Base-by-base conservation (phyloP, 2,329 filamentous ascomycete genomes). In the Mariannaea sp. region DNA sequence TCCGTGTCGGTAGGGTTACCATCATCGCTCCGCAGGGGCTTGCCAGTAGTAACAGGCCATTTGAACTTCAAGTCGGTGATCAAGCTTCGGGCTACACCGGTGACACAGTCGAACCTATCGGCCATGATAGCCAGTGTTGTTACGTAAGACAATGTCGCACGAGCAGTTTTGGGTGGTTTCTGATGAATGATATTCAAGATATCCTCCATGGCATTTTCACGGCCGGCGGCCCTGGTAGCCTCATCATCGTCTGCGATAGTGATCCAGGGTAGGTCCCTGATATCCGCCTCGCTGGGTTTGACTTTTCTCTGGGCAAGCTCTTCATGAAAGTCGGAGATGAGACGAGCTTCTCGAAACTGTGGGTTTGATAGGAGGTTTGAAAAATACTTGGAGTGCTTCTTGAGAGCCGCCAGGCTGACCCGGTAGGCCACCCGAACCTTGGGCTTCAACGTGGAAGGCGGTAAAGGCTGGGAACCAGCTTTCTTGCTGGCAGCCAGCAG, bases 101-200 rank as follows among this genome's bases (percentile, higher is more conserved):
- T 68, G 2, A 84, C 71, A 55, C 86, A 87, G 71, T 88, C 86
- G 70, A 90, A 92, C 38, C 87, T 82, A 69, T 92, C 89, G 8
- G 88, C 87, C 50, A 90, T 80, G 45, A 90, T 80, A 33, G 86
- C 84, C 33, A 92, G 73, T 2, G 86, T 87, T 12, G 85, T 82
- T 9, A 89, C 75, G 59, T 87, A 87, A 6, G 81, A 72, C 58
- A 89, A 78, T 13, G 80, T 80, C 16, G 80, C 75, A 19, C 60
- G 60, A 4, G 64, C 47, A 2, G 73, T 70, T 43, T 72, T 73
- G n/a, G 69, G 68, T n/a, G 68, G 71, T 30, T 73, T 73, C 17
- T 78, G 78, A 66, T 92, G 88, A 14, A 90, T 73, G 14, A 89
- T 81, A 14, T 80, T 76, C 19, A 92, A 72, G 61, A 92, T 82